Base-by-base conservation (phyloP, 371 early-diverging fungal genomes). In the Mucor velutinosus region DNA sequence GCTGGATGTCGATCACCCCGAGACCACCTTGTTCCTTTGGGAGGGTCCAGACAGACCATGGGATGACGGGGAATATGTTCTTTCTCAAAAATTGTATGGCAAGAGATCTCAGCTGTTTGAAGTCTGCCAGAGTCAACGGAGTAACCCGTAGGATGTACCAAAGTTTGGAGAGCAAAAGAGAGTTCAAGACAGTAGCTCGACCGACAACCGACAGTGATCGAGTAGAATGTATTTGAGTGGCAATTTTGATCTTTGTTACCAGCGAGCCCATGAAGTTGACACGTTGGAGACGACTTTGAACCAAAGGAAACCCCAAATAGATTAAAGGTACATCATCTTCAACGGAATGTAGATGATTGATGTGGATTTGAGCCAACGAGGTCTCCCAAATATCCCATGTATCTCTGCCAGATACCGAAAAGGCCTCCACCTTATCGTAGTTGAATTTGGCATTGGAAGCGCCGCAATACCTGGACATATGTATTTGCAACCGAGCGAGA, bases 381-480 rank as follows among this genome's bases (percentile, higher is more conserved):
- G 21, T 8, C n/a, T 59, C 27, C 60, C 49, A 57, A 19, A 41
- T 15, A n/a, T 37, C 8, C 55, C 66, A 60, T 3, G 30, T 27
- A 4, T 37, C 49, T 1, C 32, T 1, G 15, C 70, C 70, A 12
- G 68, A 62, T 0, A 69, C 14, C 0, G 58, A 62, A n/a, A 62
- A 32, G 0, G 62, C 45, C 15, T 51, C 53, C 0, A 57, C 45
- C 35, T 69, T 69, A 7, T 59, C 23, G 15, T 41, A 25, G 14
- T 69, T 69, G 10, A 69, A 41, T 19, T 58, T 69, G 7, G 64
- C 63, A 69, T 69, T 69, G 2, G 62, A 67, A 19, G 60, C 62
- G 1, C 15, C 4, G 43, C 62, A 61, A 25, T 41, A 67, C 0
- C 3, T 2, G 15, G 23, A 3, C 27, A 67, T 35, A 27, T 61